Evolutionary conservation across 148 eudicot species (phyloP).

Genomic region (Fagopyrum tataricum): DNA sequence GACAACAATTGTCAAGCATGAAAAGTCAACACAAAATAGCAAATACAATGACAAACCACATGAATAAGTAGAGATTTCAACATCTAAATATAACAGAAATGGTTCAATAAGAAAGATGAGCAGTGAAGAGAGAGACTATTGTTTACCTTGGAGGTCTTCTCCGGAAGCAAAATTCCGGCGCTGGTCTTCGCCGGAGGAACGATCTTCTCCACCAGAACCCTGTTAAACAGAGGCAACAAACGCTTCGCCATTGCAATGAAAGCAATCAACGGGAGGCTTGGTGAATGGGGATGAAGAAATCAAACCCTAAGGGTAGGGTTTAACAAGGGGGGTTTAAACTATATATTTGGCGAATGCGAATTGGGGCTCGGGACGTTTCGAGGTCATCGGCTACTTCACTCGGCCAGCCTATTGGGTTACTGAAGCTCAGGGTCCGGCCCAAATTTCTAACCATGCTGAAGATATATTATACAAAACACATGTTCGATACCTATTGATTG

Average conservation of each 20-base stretch:
- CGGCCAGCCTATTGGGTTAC: not conserved
- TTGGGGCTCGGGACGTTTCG: not conserved
- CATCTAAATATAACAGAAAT: not conserved
- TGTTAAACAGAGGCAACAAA: constrained; percentile 36
- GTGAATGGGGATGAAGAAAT: not conserved
- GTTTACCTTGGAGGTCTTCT: constrained; percentile 26
- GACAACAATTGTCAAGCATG: not conserved
- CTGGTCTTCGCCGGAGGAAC: constrained; percentile 35
- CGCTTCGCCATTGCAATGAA: constrained; percentile 28
- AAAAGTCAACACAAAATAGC: not conserved
- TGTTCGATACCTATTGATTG: too few relatives aligned
- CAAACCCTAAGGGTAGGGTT: constrained; percentile 12
- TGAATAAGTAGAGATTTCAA: not conserved
- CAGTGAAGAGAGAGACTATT: not conserved
- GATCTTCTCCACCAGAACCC: constrained; percentile 41
- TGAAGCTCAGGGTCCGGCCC: not conserved
- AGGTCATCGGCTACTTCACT: not conserved
- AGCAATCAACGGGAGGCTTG: not conserved
- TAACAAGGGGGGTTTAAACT: constrained; percentile 1
- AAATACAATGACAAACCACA: not conserved
- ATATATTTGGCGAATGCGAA: not conserved
- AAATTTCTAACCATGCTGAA: not conserved
- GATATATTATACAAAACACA: too few relatives aligned
- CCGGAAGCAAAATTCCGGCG: constrained; percentile 43
- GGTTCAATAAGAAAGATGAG: not conserved